Evolutionary conservation across 148 eudicot species (phyloP).

Genomic region (Arctostaphylos glauca): DNA sequence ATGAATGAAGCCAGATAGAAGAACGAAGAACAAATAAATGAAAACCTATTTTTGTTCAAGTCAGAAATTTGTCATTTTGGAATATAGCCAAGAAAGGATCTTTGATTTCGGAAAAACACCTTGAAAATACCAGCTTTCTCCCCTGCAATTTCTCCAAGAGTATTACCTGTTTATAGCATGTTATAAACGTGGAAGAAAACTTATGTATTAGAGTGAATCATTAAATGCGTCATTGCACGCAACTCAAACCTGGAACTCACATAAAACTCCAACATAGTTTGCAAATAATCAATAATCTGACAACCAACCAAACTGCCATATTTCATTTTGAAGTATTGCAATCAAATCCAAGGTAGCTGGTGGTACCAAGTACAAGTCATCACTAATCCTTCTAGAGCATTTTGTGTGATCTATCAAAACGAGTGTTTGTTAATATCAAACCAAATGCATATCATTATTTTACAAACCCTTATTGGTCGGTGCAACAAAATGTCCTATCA

Average conservation of each 20-base stretch:
- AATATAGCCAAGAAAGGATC: not conserved
- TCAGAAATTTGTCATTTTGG: not conserved
- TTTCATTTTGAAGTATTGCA: not conserved
- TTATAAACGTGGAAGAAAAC: slow-evolving; percentile 5
- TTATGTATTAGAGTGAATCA: not conserved
- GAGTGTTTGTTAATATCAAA: not conserved
- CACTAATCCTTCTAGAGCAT: not conserved
- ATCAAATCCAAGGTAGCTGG: not conserved
- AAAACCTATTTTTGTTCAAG: not conserved
- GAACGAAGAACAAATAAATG: slow-evolving; percentile 2
- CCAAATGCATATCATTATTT: not conserved
- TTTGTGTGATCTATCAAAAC: not conserved
- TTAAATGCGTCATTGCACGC: slow-evolving; percentile 4
- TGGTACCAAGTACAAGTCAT: not conserved
- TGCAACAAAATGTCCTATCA: slow-evolving; percentile 1
- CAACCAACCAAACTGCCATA: not conserved
- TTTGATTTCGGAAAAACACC: slow-evolving; percentile 32
- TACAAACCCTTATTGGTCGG: not conserved
- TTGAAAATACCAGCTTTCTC: slow-evolving; percentile 96
- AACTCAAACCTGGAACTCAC: not conserved
- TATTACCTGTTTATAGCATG: slow-evolving; percentile 59
- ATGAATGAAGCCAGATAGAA: not conserved
- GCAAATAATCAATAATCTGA: slow-evolving; percentile 9
- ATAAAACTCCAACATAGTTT: not conserved
- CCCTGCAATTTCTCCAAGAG: slow-evolving; percentile 92